Base-by-base conservation (phyloP, 441 rosid genomes). In the Populus hybrid region DNA sequence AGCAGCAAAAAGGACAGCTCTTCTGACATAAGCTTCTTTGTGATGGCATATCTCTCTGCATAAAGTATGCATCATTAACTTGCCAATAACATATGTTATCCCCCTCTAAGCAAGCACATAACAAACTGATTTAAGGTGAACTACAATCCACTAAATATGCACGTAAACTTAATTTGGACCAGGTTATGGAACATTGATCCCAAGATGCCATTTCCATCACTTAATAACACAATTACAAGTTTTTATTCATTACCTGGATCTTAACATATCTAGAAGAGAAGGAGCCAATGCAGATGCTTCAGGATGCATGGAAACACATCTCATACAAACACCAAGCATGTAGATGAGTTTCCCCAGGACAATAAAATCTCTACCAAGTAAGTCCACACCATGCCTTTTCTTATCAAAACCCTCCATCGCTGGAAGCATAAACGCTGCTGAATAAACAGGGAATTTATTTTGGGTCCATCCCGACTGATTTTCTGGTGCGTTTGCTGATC, bases 341-440 rank as follows among this genome's bases (percentile, higher is more conserved):
- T 93, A 89, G 76, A 96, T 83, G 83, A 96, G 98, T 85, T 96
- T 96, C 77, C 99, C 98, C 35, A 96, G 90, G 77, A 96, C 99
- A 73, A 96, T 77, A 83, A 91, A 94, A 84, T 96, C 99, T 84
- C 92, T 86, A 42, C 92, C 97, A 18, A 96, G 98, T 83, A 96
- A 90, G 88, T 96, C 99, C 81, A 94, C 94, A 12, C 99, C 99
- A 38, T 94, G 99, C 70, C 92, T 86, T 85, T 85, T 93, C 91
- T 88, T 93, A 86, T 96, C 99, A 81, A 92, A 94, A 71, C 91
- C 96, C 88, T 88, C 89, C 99, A 96, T 96, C 78, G 92, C 94
- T 83, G 99, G 99, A 83, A 96, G 98, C 98, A 96, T 94, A 88
- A 94, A 94, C 23, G 99, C 95, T 50, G 97, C 97, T 46, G 97